These are phyloP conservation scores for Larix kaempferi DNA, from an alignment of 75 land plant genomes.

Conservation along the genomic window DNA sequence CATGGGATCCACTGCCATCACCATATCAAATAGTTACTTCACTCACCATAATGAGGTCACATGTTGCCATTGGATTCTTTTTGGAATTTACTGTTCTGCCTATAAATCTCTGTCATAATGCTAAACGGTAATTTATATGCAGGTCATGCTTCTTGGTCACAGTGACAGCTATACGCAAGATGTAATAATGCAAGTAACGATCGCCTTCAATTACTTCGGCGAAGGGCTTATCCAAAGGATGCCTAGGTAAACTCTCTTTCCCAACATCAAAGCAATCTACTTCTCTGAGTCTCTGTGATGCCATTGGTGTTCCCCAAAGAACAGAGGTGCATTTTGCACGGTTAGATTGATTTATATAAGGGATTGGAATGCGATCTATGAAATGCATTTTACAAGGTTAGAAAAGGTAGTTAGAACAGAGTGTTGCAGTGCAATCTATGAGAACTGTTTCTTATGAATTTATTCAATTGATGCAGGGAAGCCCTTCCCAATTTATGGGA, in stretches of 20 bases:
- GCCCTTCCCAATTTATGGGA: no score
- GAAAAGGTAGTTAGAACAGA: no score
- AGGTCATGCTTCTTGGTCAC: constrained; percentile 46
- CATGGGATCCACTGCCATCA: constrained; percentile 45
- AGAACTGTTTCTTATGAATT: no score
- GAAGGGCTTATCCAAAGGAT: constrained; percentile 41
- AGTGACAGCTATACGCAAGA: constrained; percentile 21
- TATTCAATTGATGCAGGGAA: no score
- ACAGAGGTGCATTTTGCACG: no score
- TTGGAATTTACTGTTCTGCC: background rate
- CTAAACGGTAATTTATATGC: background rate
- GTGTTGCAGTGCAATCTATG: no score
- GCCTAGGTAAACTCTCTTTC: constrained; percentile 26
- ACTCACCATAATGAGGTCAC: constrained; percentile 60
- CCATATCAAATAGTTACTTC: constrained; percentile 69
- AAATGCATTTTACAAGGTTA: no score
- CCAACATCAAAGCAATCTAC: no score
- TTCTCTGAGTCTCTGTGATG: background rate
- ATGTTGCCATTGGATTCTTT: constrained; percentile 1
- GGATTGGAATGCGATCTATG: no score
- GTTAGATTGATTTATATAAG: no score
- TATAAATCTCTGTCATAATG: background rate
- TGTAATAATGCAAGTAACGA: constrained; percentile 40
- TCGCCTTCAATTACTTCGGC: constrained; percentile 51
- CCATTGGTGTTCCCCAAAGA: no score